Base-by-base conservation (phyloP, 306 rosid species). In the Vigna mungo region DNA sequence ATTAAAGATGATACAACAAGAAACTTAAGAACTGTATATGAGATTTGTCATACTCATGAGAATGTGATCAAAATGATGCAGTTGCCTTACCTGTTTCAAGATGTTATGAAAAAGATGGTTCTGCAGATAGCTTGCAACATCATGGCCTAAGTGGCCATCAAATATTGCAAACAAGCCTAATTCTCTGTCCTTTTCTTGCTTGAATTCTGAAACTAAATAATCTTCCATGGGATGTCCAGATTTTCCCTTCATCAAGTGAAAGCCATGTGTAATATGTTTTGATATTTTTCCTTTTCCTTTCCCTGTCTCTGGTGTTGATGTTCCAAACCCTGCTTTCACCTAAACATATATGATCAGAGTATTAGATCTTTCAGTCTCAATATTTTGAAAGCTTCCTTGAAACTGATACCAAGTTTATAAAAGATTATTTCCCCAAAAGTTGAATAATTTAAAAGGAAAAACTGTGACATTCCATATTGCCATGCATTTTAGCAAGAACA, bases 71-170 rank as follows among this genome's bases (percentile, higher is more conserved):
- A 49, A 52, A 21, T 23, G 69, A 49, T 47, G 25, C 39, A 12
- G 37, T 32, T 39, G 84, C 86, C 83, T 90, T 32, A 90, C 96
- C 91, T 90, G 86, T 48, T 89, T 84, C 68, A 90, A 83, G 37
- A 90, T 90, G 67, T 84, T 87, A 13, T 86, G 74, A 14, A 90
- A 90, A 27, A 90, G 93, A 80, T 90, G 76, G 78, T 44, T 65
- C 34, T 85, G 90, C 85, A 90, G 88, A 83, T 85, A 90, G 84
- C 71, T 84, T 17, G 93, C 90, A 47, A 90, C 88, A 52, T 87
- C 85, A 71, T 90, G 90, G 61, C 96, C 93, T 75, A 84, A 85
- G 81, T 90, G 96, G 43, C 93, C 93, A 75, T 90, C 96, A 32
- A 90, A 90, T 62, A 90, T 90, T 6, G 96, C 96, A 79, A 90